phyloP scores from a whole-genome alignment of 805 yeast genomes.

The Candida insectorum region DNA sequence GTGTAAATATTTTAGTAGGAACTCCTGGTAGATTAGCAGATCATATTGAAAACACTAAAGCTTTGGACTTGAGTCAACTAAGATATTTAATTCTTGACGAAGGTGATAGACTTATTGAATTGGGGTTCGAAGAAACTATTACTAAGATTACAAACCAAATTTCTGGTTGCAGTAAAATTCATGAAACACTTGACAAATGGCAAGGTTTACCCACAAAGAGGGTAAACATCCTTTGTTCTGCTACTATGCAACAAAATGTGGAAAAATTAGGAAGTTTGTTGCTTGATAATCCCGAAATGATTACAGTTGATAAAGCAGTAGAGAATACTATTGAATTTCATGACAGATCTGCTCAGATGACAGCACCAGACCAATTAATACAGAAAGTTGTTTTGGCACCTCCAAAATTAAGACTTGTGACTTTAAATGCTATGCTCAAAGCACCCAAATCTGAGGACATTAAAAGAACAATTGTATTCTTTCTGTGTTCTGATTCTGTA shows the following conservation, averaged over 20 bases:
- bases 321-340: constrained; percentile 28
- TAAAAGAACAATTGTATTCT: constrained; percentile 73
- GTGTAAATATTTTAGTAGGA: constrained; percentile 92
- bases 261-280: constrained; percentile 77
- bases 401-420: constrained; percentile 83
- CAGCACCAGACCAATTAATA: constrained; percentile 87
- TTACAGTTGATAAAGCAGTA: constrained; percentile 37
- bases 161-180: constrained; percentile 41
- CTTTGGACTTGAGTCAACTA: constrained; percentile 67
- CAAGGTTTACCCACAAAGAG: constrained; percentile 66
- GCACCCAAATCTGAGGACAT: constrained; percentile 4
- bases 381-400: constrained; percentile 86
- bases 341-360: constrained; percentile 11
- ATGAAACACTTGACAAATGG: constrained; percentile 33
- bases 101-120: constrained; percentile 93
- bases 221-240: constrained; percentile 85
- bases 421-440: constrained; percentile 66
- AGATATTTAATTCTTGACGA: constrained; percentile 93
- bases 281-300: constrained; percentile 68
- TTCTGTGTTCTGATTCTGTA: constrained; percentile 95
- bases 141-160: constrained; percentile 66
- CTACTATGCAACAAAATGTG: constrained; percentile 83
- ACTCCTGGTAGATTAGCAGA: constrained; percentile 97
- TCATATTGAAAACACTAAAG: constrained; percentile 85
- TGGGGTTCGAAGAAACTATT: constrained; percentile 94